Evolutionary conservation across 768 basidiomycete species (phyloP).

Genomic region (Lactarius indigo): DNA sequence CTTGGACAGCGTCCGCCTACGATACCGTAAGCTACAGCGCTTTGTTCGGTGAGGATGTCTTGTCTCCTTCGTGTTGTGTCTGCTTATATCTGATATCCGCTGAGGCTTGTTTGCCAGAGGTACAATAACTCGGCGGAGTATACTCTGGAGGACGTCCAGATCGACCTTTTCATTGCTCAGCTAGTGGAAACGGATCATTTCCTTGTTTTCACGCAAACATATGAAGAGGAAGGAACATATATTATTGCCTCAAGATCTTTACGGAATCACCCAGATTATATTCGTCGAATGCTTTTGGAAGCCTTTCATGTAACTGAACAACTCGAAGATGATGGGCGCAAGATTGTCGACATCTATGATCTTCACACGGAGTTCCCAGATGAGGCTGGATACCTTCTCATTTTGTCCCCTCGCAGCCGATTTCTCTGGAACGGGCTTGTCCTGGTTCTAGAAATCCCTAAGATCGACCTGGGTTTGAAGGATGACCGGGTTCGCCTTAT

Average conservation of each 20-base stretch:
- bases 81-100: slow-evolving; percentile 10
- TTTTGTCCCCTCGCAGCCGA: slow-evolving; percentile 78
- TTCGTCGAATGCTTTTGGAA: slow-evolving; percentile 76
- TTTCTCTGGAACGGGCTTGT: slow-evolving; percentile 94
- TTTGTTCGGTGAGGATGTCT: slow-evolving; percentile 67
- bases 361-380: slow-evolving; percentile 53
- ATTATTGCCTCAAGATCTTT: slow-evolving; percentile 79
- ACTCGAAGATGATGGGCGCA: slow-evolving; percentile 51
- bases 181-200: slow-evolving; percentile 86
- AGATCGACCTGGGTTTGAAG: slow-evolving; percentile 75
- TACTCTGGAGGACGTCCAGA: slow-evolving; percentile 63
- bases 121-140: slow-evolving; percentile 96
- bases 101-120: slow-evolving; percentile 70
- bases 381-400: slow-evolving; percentile 71
- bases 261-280: slow-evolving; percentile 68
- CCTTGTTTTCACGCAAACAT: slow-evolving; percentile 84
- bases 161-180: slow-evolving; percentile 75
- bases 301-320: slow-evolving; percentile 78
- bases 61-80: background rate
- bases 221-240: slow-evolving; percentile 90
- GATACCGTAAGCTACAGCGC: slow-evolving; percentile 91
- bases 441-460: slow-evolving; percentile 70
- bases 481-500: slow-evolving; percentile 90
- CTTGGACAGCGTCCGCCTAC: slow-evolving; percentile 84
- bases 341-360: slow-evolving; percentile 38